Evolutionary conservation across 768 basidiomycete genomes (phyloP), one percentile per base, ranked within the genome.

Genomic region (Panellus pusillus): DNA sequence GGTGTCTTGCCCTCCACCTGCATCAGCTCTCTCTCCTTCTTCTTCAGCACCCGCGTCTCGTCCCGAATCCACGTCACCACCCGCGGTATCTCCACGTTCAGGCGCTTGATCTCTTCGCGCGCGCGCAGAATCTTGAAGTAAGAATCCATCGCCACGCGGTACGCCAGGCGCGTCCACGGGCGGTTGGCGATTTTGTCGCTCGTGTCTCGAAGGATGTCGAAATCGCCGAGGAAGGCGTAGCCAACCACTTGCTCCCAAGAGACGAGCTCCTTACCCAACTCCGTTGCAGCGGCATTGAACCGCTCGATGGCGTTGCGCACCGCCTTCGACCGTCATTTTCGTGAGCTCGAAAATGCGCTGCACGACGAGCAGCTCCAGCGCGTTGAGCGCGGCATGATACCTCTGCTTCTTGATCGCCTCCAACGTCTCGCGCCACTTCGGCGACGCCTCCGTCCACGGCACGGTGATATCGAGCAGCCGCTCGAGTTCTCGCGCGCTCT

Each of bases 331-430:
- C 24, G 24, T 6, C 19, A 73, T 50, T 54, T 70, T 70, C 19
- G 70, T 69, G 4, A 76, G 63, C 55, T 76, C 71, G 56, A 76
- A 73, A 1, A 76, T 54, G 1, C 64, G 61, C 52, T 69, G 68
- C 0, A 73, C 54, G 4, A 70, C 68, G 9, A 76, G 67, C 20
- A 15, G 13, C 27, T 40, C 19, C 39, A 35, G 32, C 32, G 32
- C 14, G 32, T 35, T 35, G 11, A 35, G 11, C 7, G 32, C 32
- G 11, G 14, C 32, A 3, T 11, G 14, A 8, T 35, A 35, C 14
- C 8, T 35, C 14, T 14, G 9, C 32, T 35, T 9, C 32, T 11
- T 9, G 14, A 14, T 14, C 9, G 9, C 32, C 32, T 35, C 2
- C 11, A 35, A 2, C 32, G 32, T 14, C 9, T 35, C 14, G 3